A percentile compares a stretch with the other conserved stretches of the same genome.
These are phyloP conservation scores for Acacia pycnantha DNA, from an alignment of 331 rosid genomes.

Conservation along the genomic window DNA sequence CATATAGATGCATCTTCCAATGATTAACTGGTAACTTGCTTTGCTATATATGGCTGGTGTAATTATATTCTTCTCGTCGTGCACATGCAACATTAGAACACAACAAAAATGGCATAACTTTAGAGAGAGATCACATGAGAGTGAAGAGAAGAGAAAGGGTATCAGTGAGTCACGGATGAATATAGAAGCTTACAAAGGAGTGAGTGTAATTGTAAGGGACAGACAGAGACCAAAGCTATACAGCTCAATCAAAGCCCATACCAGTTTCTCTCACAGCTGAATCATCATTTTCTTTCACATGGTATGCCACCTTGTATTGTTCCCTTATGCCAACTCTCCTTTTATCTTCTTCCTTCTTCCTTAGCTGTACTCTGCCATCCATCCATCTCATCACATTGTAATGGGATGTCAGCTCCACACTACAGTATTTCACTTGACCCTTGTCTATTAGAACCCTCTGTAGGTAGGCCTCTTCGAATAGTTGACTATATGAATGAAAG, in stretches of 20 bases:
- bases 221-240: neutral
- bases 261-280: neutral
- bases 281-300: conserved; percentile 32
- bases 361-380: neutral
- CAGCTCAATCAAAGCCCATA: conserved; percentile 13
- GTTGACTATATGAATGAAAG: no score
- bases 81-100: neutral
- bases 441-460: no score
- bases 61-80: neutral
- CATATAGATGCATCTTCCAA: neutral
- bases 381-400: neutral
- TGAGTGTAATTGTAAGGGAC: neutral
- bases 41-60: neutral
- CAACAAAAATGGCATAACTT: conserved; percentile 1
- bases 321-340: neutral
- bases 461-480: no score
- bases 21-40: neutral
- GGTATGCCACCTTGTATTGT: conserved; percentile 44
- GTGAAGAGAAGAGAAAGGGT: neutral
- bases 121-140: conserved; percentile 32
- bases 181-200: conserved; percentile 37
- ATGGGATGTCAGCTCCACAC: no score
- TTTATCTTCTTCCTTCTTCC: neutral
- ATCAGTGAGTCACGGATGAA: conserved; percentile 50
- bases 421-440: no score